Base-by-base conservation (phyloP, 352 stramenopile genomes). In the Globisporangium mamillatum region DNA sequence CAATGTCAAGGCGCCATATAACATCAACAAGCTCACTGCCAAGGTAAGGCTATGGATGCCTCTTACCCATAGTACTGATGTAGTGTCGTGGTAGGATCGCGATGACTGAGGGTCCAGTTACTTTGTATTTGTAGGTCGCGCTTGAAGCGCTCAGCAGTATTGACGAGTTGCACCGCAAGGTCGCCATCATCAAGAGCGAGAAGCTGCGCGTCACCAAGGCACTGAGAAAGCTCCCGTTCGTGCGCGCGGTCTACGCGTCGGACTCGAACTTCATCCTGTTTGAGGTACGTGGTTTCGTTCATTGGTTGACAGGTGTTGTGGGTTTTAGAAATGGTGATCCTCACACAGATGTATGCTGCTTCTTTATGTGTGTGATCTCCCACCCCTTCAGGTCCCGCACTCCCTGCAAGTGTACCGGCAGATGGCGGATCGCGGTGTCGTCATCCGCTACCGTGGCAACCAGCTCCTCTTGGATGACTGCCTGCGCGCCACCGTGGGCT, bases 1-100 rank as follows among this genome's bases (percentile, higher is more conserved):
- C 81, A 99, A 99, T 73, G 94, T 99, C 66, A 99, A 99, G 79
- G 97, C 97, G n/a, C 97, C 97, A 18, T 99, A 99, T 86, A 99
- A 99, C 83, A 96, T 99, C 64, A 99, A 98, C 88, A 98, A 97
- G 69, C 79, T 99, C 34, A 98, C 97, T 5, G 88, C 92, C 54
- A 91, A 94, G 69, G 85, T 84, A 62, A 52, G 44, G 4, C 5
- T 20, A 52, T 24, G 7, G 7, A 22, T 24, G 6, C 18, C 44
- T 12, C 18, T 7, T 52, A 22, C 18, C 18, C 6, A 24, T 10
- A 8, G 7, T 52, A 52, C 44, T 52, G 44, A 50, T 22, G 12
- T 48, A n/a, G 7, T 50, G 38, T 46, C 38, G 8, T 52, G 44
- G 18, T 24, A 22, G 44, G 18, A 24, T 52, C 18, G 18, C 5